A percentile compares a stretch with the other conserved stretches of the same genome.
These are phyloP conservation scores for Avicennia marina DNA, from an alignment of 257 asterid genomes.

Conservation along the genomic window DNA sequence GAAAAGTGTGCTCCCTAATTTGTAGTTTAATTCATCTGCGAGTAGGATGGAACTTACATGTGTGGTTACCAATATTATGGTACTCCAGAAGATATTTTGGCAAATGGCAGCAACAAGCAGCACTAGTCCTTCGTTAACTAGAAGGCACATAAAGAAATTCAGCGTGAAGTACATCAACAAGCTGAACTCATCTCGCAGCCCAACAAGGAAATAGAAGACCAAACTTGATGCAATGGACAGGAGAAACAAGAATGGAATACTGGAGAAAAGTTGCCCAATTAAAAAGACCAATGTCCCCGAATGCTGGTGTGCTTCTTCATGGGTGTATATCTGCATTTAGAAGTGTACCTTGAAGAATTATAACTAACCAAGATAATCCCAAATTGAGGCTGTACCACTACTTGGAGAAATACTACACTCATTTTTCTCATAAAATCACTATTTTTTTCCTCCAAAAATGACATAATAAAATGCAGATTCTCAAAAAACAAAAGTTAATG, in stretches of 20 bases:
- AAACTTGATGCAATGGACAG: constrained; percentile 88
- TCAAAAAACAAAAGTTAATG: too few species aligned
- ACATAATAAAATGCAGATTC: too few species aligned
- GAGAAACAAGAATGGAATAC: constrained; percentile 89
- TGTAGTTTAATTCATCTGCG: neutral
- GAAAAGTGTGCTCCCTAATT: neutral
- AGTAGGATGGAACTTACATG: constrained; percentile 55
- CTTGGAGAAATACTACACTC: too few species aligned
- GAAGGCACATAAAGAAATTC: constrained; percentile 80
- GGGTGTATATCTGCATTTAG: constrained; percentile 52
- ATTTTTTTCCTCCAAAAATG: too few species aligned
- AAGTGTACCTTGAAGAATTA: neutral
- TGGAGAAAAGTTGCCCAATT: constrained; percentile 79
- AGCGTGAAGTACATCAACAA: constrained; percentile 75
- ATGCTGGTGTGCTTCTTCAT: constrained; percentile 86
- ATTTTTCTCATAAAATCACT: too few species aligned
- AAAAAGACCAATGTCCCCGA: constrained; percentile 83
- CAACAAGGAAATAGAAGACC: constrained; percentile 85
- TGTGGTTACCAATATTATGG: constrained; percentile 48
- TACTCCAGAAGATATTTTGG: constrained; percentile 72
- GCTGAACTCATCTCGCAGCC: constrained; percentile 81
- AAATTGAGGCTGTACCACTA: neutral
- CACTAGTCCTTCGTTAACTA: constrained; percentile 86
- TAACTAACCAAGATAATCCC: neutral
- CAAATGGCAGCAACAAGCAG: constrained; percentile 61